A percentile compares a stretch with the other conserved stretches of the same genome.
Evolutionary conservation across 345 rosid species (phyloP).

Genomic region (Rhizophora apiculata): DNA sequence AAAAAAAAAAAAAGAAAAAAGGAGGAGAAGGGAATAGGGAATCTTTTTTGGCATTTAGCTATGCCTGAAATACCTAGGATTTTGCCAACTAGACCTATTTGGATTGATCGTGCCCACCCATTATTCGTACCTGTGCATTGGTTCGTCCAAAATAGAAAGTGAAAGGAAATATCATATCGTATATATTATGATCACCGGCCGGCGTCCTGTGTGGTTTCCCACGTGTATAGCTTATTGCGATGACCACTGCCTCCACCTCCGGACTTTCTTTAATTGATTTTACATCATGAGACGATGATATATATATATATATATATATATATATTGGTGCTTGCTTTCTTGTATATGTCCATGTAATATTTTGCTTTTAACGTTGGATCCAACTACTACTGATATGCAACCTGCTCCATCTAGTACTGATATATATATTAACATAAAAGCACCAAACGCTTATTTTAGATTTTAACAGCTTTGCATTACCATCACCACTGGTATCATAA

Average conservation of each 20-base stretch:
- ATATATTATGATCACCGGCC: too few species aligned
- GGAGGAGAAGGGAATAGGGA: not conserved
- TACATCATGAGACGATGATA: too few species aligned
- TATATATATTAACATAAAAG: too few species aligned
- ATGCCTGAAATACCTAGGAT: conserved; percentile 12
- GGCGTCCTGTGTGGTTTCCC: not conserved
- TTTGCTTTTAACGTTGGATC: too few species aligned
- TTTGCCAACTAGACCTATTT: not conserved
- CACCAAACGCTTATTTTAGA: too few species aligned
- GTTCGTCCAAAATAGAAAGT: conserved; percentile 16
- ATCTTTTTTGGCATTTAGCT: conserved; percentile 19
- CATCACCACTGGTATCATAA: too few species aligned
- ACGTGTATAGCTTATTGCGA: conserved; percentile 9
- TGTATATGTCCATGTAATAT: too few species aligned
- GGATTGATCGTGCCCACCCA: not conserved
- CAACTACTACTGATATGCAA: too few species aligned
- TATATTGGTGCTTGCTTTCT: not conserved
- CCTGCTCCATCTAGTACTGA: too few species aligned
- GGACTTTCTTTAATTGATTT: too few species aligned
- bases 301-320: not conserved
- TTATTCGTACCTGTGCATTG: not conserved
- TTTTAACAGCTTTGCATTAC: too few species aligned
- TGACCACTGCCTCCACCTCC: too few species aligned
- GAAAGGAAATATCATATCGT: conserved; percentile 2
- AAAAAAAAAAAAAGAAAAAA: not conserved